Evolutionary conservation across 2,329 filamentous ascomycete species (phyloP).

Genomic region (Blastomyces parvus): DNA sequence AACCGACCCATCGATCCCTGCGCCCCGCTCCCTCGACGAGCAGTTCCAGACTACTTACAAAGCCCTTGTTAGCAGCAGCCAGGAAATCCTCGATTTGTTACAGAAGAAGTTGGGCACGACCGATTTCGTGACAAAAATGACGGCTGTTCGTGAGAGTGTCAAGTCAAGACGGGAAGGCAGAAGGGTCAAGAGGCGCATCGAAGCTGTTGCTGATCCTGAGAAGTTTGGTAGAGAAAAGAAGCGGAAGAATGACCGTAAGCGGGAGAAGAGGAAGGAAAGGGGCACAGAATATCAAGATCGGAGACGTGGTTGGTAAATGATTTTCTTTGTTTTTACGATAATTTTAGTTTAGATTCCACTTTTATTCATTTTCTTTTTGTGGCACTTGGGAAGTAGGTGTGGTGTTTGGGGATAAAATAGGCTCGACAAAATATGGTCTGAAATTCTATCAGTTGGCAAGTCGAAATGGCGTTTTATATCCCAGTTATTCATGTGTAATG

Average conservation of each 20-base stretch:
- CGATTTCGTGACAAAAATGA: conserved; percentile 64
- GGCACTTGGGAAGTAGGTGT: neutral
- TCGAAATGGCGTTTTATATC: neutral
- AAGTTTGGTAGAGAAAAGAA: conserved; percentile 68
- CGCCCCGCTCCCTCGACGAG: conserved; percentile 62
- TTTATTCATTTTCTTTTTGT: conserved; percentile 1
- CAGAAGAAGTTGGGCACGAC: conserved; percentile 77
- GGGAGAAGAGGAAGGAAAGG: conserved; percentile 69
- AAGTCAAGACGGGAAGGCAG: conserved; percentile 62
- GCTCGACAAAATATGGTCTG: neutral
- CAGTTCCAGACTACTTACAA: conserved; percentile 61
- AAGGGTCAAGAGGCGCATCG: conserved; percentile 77
- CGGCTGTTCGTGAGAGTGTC: conserved; percentile 64
- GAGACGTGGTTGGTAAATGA: conserved; percentile 58
- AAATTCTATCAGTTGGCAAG: neutral
- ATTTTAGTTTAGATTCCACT: neutral
- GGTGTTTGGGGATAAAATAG: neutral
- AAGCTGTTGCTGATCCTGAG: conserved; percentile 74
- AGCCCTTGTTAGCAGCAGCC: conserved; percentile 58
- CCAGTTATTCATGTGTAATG: neutral
- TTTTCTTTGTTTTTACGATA: neutral
- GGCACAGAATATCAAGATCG: conserved; percentile 61
- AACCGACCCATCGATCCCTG: conserved; percentile 66
- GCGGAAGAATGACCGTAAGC: conserved; percentile 76
- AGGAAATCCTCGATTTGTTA: conserved; percentile 69